Evolutionary conservation across 345 rosid genomes (phyloP), one percentile per base, ranked within the genome.

Genomic region (Hypericum androsaemum): DNA sequence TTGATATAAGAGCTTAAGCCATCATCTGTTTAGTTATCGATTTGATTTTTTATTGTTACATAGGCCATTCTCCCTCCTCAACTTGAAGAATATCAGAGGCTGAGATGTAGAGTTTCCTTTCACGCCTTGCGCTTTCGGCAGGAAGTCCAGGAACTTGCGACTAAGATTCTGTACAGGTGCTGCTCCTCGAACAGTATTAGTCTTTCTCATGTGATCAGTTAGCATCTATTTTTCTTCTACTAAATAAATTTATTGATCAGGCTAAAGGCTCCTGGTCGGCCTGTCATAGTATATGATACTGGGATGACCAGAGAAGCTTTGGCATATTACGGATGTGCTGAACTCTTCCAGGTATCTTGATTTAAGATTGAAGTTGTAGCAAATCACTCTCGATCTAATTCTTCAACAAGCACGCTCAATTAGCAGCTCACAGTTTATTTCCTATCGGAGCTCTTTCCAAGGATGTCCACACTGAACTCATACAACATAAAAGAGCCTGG

Each of bases 391-490:
- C 57, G 47, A 51, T 54, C 8, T 39, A 37, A 35, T 8, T 37
- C 37, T 63, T 65, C 14, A 38, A 60, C 17, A n/a, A 44, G 38
- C 54, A 42, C 63, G 51, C 62, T 54, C 47, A 58, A 57, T 63
- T 11, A 38, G 61, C 16, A 47, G 52, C 60, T 75, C 58, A 61
- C 54, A 43, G 41, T 49, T 41, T 39, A 10, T 69, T 65, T 40
- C 71, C 49, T 65, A 56, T 83, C 79, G 80, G 86, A 80, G 80
- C 80, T 76, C 64, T 59, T 64, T 60, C 59, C 43, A 74, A 90
- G 96, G 98, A 90, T 83, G 98, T 90, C 59, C 98, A 90, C 74
- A 72, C 77, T 3, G 98, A 90, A 68, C 76, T 90, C 51, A 90
- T 90, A 79, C 98, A 84, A 69, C 98, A 90, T 66, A 90, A 81